phyloP scores from a whole-genome alignment of 148 eudicot species.

The Dysphania ambrosioides region DNA sequence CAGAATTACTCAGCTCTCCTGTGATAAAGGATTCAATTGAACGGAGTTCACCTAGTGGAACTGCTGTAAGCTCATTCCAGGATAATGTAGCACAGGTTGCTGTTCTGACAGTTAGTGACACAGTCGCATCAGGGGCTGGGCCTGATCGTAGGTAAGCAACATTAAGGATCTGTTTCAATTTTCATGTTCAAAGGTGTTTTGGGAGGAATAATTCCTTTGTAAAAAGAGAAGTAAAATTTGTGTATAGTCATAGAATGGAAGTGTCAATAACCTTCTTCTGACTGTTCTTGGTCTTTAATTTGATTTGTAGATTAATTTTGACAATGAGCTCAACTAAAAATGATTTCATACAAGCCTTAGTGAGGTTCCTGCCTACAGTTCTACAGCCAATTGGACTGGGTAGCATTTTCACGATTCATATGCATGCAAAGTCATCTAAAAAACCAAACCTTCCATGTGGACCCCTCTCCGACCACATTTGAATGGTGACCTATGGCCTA shows the following conservation, averaged over 20 bases:
- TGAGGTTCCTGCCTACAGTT: not conserved
- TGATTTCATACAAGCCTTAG: not conserved
- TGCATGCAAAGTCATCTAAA: not conserved
- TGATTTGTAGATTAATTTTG: too few relatives aligned
- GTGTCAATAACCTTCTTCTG: too few relatives aligned
- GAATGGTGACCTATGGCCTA: not conserved
- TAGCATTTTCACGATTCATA: not conserved
- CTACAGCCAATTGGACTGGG: not conserved
- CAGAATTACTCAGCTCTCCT: constrained; percentile 45
- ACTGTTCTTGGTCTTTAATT: too few relatives aligned
- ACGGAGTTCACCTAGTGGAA: constrained; percentile 25
- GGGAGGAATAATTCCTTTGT: too few relatives aligned
- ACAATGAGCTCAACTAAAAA: not conserved
- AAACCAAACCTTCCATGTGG: not conserved
- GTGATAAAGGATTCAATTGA: constrained; percentile 30
- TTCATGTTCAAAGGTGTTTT: too few relatives aligned
- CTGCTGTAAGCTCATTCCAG: constrained; percentile 19
- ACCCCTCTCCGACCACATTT: not conserved
- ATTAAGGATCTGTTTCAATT: not conserved
- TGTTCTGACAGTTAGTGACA: constrained; percentile 88
- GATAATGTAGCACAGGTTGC: constrained; percentile 55
- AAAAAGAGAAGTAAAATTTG: too few relatives aligned
- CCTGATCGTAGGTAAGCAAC: constrained; percentile 81
- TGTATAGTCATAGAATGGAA: too few relatives aligned
- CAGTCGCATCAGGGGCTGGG: constrained; percentile 80